A percentile compares a stretch with the other conserved stretches of the same genome.
These are phyloP conservation scores for Cynanchum wilfordii DNA, from an alignment of 257 asterid species.

Conservation along the genomic window DNA sequence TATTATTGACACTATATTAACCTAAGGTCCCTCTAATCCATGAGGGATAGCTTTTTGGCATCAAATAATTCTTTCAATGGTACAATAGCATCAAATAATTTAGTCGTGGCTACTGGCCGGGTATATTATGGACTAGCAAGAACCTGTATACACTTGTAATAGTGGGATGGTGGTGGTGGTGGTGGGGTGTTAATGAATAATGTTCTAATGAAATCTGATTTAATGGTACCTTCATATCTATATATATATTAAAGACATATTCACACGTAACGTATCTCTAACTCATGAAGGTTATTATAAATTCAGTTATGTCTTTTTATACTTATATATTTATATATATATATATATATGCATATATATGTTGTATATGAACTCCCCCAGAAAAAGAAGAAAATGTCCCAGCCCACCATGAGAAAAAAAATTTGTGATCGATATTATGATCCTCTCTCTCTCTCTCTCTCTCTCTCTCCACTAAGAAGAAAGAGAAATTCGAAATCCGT, in stretches of 20 bases:
- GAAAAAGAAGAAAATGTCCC: background rate
- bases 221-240: too few species aligned
- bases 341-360: too few species aligned
- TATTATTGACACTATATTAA: too few species aligned
- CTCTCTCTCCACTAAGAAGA: background rate
- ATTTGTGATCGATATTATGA: conserved; percentile 26
- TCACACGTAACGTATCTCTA: too few species aligned
- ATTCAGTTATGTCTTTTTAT: too few species aligned
- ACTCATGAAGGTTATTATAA: too few species aligned
- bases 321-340: too few species aligned
- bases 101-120: conserved; percentile 9
- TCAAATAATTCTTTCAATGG: conserved; percentile 13
- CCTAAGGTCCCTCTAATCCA: too few species aligned
- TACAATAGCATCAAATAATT: conserved; percentile 23
- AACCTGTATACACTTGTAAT: background rate
- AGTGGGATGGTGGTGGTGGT: background rate
- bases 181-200: background rate
- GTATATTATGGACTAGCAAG: background rate
- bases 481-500: conserved; percentile 20
- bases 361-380: too few species aligned
- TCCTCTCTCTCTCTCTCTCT: conserved; percentile 15
- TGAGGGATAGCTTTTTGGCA: background rate
- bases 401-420: conserved; percentile 25
- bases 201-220: conserved; percentile 11
- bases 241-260: too few species aligned